Conservation (phyloP, 2,329 filamentous ascomycete genomes). For the Rachicladosporium sp. region DNA sequence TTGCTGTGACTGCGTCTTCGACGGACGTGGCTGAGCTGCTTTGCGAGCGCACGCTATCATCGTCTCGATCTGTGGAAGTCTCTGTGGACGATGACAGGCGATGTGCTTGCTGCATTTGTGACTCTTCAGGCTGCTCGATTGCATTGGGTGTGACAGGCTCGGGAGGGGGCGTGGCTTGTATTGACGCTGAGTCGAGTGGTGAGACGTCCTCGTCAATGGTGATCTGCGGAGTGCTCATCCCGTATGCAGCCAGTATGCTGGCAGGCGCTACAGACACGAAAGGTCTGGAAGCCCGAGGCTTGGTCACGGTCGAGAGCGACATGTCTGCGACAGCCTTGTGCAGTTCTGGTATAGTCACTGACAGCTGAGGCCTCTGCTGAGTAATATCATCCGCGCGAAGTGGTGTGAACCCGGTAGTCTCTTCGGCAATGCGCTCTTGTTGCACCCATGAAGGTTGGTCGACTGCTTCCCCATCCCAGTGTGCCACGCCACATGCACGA, state of each 20-base stretch:
- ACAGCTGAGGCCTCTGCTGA: neutral
- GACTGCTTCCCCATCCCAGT: slow-evolving; percentile 24
- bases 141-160: neutral
- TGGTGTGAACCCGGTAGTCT: slow-evolving; percentile 10
- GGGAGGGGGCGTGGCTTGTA: neutral
- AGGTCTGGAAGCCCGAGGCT: too few species aligned
- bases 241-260: too few species aligned
- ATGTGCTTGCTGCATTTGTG: neutral
- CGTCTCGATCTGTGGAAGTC: slow-evolving; percentile 20
- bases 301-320: too few species aligned
- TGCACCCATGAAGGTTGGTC: slow-evolving; percentile 1
- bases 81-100: slow-evolving; percentile 23
- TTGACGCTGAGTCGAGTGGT: neutral
- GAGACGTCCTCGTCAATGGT: neutral
- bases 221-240: too few species aligned
- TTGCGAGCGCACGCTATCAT: slow-evolving; percentile 29
- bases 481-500: slow-evolving; percentile 18
- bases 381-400: slow-evolving; percentile 2
- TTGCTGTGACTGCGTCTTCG: slow-evolving; percentile 6
- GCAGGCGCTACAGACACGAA: too few species aligned
- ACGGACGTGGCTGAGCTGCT: slow-evolving; percentile 18
- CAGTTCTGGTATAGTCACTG: neutral
- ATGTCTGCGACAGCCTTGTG: too few species aligned
- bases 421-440: slow-evolving; percentile 6
- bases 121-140: neutral